phyloP scores from a whole-genome alignment of 1,139 yeast genomes.

The Candida freyschussii region DNA sequence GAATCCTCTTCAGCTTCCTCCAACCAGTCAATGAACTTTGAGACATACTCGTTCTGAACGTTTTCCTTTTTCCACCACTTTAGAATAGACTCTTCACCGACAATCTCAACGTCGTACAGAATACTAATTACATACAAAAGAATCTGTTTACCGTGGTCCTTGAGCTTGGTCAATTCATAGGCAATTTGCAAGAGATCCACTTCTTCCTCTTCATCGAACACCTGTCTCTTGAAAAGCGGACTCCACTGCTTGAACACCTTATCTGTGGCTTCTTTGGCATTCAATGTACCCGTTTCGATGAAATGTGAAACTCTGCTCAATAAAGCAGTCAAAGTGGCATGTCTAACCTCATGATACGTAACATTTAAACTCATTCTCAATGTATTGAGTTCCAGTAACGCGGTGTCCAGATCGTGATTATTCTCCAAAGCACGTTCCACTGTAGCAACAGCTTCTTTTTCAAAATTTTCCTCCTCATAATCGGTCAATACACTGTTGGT shows the following conservation, averaged over 20 bases:
- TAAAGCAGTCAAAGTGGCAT: conserved; percentile 73
- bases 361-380: conserved; percentile 97
- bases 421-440: conserved; percentile 87
- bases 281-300: conserved; percentile 69
- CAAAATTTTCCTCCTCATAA: conserved; percentile 77
- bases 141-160: conserved; percentile 23
- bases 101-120: conserved; percentile 73
- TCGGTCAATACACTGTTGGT: conserved; percentile 38
- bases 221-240: conserved; percentile 70
- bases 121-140: conserved; percentile 57
- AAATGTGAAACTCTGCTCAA: conserved; percentile 64
- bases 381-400: conserved; percentile 85
- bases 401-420: conserved; percentile 90
- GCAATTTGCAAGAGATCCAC: conserved; percentile 63
- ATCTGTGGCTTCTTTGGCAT: conserved; percentile 67
- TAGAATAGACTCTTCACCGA: conserved; percentile 76
- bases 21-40: conserved; percentile 82
- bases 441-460: conserved; percentile 88
- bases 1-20: conserved; percentile 79
- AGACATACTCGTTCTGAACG: conserved; percentile 43
- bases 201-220: conserved; percentile 74
- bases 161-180: conserved; percentile 40
- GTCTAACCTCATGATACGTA: conserved; percentile 85
- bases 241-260: conserved; percentile 82
- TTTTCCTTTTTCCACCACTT: conserved; percentile 69